Evolutionary conservation across 371 early-diverging fungal species (phyloP), one percentile per base, ranked within the genome.

Genomic region (Mortierella sp.): DNA sequence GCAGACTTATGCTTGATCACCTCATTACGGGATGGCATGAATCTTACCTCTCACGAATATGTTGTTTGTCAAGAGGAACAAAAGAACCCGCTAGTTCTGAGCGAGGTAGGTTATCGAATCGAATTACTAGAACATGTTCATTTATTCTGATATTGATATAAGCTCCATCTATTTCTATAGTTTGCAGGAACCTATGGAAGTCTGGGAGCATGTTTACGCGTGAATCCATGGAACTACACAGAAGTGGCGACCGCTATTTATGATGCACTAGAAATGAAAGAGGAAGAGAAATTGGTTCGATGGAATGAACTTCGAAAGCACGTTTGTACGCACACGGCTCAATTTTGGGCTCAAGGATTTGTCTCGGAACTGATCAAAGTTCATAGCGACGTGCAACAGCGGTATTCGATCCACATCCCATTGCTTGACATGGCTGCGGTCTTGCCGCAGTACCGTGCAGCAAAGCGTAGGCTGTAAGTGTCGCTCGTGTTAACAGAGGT

Each of bases 141-240:
- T n/a, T 47, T 2, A 47, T 47, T n/a, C 6, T n/a, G 9, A 40
- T 13, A 40, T 6, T 9, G 13, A 40, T 40, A 40, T 40, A 13
- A 35, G 28, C 19, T 43, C 10, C 28, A 6, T 40, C 15, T 29
- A 26, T 35, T 5, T 1, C 2, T 8, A 40, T 10, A 76, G 87
- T 97, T 97, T 89, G 96, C 99, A 0, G 99, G 97, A 37, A 96
- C 98, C 0, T 94, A 96, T 75, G 95, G 96, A n/a, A 94, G 93
- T 45, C 92, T 99, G 58, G 93, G 95, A 40, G 94, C 95, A 7
- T 93, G 95, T 31, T 74, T 98, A 23, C 86, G 92, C 34, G 91
- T 96, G 63, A 97, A 99, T 83, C 96, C 97, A 26, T 97, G 95
- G 96, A 93, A 95, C 83, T 88, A 90, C 75, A 74, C 88, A 71